Evolutionary conservation across 371 early-diverging fungal genomes (phyloP).

Genomic region (Nematocida sp.): DNA sequence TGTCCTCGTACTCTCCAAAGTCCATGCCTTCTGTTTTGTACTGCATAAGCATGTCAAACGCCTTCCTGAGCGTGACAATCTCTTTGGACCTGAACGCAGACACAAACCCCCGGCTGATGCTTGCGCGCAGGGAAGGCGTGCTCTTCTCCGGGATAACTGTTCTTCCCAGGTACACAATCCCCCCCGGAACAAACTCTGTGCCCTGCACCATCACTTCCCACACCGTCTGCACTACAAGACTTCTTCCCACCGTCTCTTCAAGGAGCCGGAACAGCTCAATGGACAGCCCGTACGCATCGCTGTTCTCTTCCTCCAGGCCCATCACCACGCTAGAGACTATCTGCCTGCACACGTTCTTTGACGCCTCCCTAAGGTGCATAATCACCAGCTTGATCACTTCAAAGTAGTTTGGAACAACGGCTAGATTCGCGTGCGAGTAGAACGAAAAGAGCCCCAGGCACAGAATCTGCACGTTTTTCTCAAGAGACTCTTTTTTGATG

Average conservation of each 20-base stretch:
- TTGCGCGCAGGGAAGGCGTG: not conserved
- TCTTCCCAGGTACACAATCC: conserved; percentile 38
- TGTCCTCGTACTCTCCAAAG: conserved; percentile 19
- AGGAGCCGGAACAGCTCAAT: conserved; percentile 35
- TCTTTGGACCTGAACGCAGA: conserved; percentile 35
- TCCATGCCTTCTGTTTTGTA: conserved; percentile 47
- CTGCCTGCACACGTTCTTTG: conserved; percentile 35
- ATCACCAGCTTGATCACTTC: conserved; percentile 54
- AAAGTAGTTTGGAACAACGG: conserved; percentile 50
- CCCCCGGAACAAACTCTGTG: conserved; percentile 46
- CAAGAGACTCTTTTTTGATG: conserved; percentile 36
- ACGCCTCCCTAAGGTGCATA: conserved; percentile 21
- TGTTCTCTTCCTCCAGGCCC: conserved; percentile 56
- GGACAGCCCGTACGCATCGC: conserved; percentile 45
- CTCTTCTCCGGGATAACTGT: conserved; percentile 18
- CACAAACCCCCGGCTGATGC: conserved; percentile 16
- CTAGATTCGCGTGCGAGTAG: conserved; percentile 46
- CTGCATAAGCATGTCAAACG: conserved; percentile 38
- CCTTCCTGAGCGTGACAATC: conserved; percentile 36
- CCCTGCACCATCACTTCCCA: conserved; percentile 49
- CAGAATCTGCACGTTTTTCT: conserved; percentile 48
- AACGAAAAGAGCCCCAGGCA: conserved; percentile 59
- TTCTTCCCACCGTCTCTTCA: conserved; percentile 1
- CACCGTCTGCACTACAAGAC: conserved; percentile 14
- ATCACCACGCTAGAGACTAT: conserved; percentile 57